Conservation (phyloP, 768 basidiomycete genomes). For the Boletus tomentosulus region DNA sequence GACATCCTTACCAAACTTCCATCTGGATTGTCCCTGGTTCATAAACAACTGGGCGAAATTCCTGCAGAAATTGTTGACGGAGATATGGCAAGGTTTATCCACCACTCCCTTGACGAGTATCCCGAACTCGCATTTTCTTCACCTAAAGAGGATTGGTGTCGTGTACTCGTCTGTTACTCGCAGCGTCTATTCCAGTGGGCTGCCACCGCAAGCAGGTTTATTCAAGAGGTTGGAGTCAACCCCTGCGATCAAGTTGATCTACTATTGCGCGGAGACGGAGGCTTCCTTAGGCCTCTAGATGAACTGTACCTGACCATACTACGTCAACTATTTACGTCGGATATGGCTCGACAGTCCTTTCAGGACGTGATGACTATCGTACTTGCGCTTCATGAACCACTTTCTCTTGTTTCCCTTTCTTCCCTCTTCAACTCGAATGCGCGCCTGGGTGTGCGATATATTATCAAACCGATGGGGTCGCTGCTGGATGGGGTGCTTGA, state of each 20-base stretch:
- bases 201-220: not conserved
- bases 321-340: not conserved
- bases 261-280: too few relatives aligned
- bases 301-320: too few relatives aligned
- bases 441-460: not conserved
- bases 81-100: not conserved
- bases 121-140: not conserved
- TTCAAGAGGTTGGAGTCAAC: not conserved
- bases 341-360: not conserved
- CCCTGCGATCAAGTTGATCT: too few relatives aligned
- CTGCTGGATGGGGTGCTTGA: not conserved
- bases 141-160: not conserved
- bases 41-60: not conserved
- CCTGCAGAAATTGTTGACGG: not conserved
- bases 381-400: not conserved
- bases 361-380: not conserved
- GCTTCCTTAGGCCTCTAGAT: too few relatives aligned
- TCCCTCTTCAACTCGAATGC: not conserved
- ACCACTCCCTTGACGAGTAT: not conserved
- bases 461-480: not conserved
- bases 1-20: not conserved
- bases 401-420: not conserved
- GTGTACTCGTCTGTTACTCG: not conserved
- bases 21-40: not conserved
- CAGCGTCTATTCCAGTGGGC: not conserved